Percentiles rank a stretch among this genome's conserved stretches.
Evolutionary conservation across 2,329 filamentous ascomycete genomes (phyloP).

Genomic region (Phoma sp.): DNA sequence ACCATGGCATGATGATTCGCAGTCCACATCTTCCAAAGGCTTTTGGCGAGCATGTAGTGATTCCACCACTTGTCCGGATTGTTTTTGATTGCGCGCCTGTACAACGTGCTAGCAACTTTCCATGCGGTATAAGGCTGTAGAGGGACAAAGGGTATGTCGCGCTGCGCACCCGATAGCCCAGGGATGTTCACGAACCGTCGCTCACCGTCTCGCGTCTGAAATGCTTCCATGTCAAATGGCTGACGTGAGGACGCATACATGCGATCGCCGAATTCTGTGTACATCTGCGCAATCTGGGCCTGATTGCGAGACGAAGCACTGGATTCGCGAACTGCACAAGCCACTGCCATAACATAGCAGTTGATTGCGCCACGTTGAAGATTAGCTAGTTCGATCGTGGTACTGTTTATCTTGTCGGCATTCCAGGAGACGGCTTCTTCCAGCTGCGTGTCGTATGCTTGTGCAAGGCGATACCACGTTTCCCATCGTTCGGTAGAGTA

Average conservation of each 20-base stretch:
- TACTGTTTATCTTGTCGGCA: conserved; percentile 89
- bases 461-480: conserved; percentile 86
- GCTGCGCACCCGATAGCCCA: conserved; percentile 59
- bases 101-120: conserved; percentile 69
- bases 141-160: conserved; percentile 63
- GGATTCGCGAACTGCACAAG: conserved; percentile 64
- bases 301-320: conserved; percentile 55
- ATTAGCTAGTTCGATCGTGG: conserved; percentile 74
- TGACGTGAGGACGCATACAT: conserved; percentile 73
- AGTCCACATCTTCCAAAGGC: conserved; percentile 73
- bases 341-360: conserved; percentile 74
- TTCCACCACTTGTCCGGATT: conserved; percentile 70
- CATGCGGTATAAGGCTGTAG: conserved; percentile 68
- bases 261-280: conserved; percentile 72
- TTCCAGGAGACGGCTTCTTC: conserved; percentile 90
- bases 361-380: conserved; percentile 84
- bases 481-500: conserved; percentile 86
- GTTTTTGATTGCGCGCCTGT: conserved; percentile 65
- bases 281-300: conserved; percentile 69
- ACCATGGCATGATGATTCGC: conserved; percentile 51
- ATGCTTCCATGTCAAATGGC: conserved; percentile 72
- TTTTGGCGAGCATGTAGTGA: conserved; percentile 75
- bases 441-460: conserved; percentile 86
- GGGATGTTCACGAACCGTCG: conserved; percentile 67
- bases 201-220: conserved; percentile 65